phyloP scores from a whole-genome alignment of 2,329 filamentous ascomycete species.

The Rhynchosporium agropyri region DNA sequence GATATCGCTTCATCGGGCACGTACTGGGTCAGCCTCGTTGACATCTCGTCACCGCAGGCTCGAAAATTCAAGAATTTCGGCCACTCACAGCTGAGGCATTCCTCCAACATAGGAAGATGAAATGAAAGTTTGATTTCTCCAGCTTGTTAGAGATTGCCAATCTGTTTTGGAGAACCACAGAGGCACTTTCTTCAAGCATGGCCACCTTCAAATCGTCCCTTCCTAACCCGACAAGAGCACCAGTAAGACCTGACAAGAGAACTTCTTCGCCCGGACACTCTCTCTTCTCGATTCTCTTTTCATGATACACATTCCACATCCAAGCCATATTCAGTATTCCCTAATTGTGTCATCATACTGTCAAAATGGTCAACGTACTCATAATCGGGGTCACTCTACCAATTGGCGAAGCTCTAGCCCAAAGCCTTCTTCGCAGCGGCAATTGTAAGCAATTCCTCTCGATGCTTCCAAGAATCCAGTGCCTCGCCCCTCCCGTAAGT shows the following conservation, averaged over 20 bases:
- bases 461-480: too few relatives aligned
- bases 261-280: neutral
- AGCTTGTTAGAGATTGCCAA: neutral
- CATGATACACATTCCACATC: neutral
- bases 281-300: neutral
- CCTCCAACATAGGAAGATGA: too few relatives aligned
- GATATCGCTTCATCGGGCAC: too few relatives aligned
- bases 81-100: too few relatives aligned
- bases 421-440: slow-evolving; percentile 47
- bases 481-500: neutral
- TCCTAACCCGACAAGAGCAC: neutral
- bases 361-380: slow-evolving; percentile 44
- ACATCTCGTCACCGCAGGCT: too few relatives aligned
- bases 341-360: neutral
- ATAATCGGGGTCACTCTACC: slow-evolving; percentile 59
- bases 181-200: neutral
- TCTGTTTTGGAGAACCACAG: neutral
- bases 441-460: slow-evolving; percentile 2
- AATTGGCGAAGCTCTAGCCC: slow-evolving; percentile 56
- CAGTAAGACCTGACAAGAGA: neutral
- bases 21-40: too few relatives aligned
- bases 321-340: neutral
- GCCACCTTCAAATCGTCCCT: neutral
- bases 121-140: too few relatives aligned
- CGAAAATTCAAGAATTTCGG: too few relatives aligned